These are phyloP conservation scores for Erysimum pusillum DNA, from an alignment of 441 rosid species.

Conservation along the genomic window DNA sequence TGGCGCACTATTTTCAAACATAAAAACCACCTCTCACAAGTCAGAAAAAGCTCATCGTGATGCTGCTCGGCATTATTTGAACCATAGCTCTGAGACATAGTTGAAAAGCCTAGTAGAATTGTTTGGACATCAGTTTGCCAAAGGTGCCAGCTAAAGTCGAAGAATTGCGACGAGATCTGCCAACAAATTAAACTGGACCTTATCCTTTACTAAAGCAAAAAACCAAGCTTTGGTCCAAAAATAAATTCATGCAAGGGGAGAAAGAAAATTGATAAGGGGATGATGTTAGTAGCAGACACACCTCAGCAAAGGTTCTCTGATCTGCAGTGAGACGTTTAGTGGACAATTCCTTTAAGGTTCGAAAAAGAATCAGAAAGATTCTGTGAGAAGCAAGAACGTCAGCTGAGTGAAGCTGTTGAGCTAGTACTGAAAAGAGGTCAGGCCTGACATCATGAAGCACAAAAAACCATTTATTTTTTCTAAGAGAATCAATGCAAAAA, in stretches of 20 bases:
- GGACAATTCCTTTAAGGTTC: constrained; percentile 92
- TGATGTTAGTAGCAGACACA: constrained; percentile 44
- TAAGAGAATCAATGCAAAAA: constrained; percentile 8
- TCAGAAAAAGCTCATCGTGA: constrained; percentile 83
- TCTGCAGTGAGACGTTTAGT: constrained; percentile 95
- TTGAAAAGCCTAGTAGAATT: constrained; percentile 79
- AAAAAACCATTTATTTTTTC: constrained; percentile 28
- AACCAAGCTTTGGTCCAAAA: constrained; percentile 23
- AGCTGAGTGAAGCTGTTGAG: constrained; percentile 86
- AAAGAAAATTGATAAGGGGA: constrained; percentile 8
- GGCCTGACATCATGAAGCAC: constrained; percentile 68
- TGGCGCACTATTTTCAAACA: constrained; percentile 92
- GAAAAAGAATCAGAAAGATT: constrained; percentile 90
- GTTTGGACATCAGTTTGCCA: constrained; percentile 98
- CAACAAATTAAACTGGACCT: constrained; percentile 41
- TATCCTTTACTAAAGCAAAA: constrained; percentile 38
- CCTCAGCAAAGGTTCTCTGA: constrained; percentile 90
- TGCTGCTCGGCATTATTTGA: constrained; percentile 66
- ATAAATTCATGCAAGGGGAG: constrained; percentile 13
- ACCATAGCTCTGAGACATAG: constrained; percentile 63
- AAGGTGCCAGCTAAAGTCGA: constrained; percentile 93
- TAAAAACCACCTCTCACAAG: constrained; percentile 94
- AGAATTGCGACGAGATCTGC: constrained; percentile 95
- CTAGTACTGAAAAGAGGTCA: constrained; percentile 85
- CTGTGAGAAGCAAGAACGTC: constrained; percentile 91